Percentiles rank a stretch among this genome's conserved stretches.
phyloP scores from a whole-genome alignment of 768 basidiomycete genomes.

The Boletus tylopilopsis region DNA sequence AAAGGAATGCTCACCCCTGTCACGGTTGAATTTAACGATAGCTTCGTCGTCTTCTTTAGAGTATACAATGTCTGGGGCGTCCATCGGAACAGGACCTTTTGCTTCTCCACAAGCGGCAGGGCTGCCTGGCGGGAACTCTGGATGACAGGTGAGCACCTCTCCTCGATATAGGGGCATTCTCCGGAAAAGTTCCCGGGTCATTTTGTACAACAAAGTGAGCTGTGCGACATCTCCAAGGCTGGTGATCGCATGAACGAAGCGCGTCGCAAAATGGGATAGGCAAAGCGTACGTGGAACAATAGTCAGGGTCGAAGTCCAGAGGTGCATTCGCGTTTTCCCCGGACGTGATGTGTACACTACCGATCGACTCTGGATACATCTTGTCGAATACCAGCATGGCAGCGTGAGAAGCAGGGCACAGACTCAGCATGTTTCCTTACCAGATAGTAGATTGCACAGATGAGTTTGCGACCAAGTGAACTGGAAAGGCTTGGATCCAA shows the following conservation, averaged over 20 bases:
- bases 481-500: constrained; percentile 11
- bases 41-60: constrained; percentile 33
- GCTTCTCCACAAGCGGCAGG: constrained; percentile 21
- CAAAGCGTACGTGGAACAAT: constrained; percentile 37
- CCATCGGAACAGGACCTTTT: constrained; percentile 18
- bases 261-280: neutral
- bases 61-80: constrained; percentile 32
- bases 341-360: constrained; percentile 46
- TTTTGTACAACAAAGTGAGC: constrained; percentile 45
- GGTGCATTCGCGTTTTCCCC: constrained; percentile 39
- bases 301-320: constrained; percentile 44
- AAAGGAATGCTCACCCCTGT: neutral
- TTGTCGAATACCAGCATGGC: constrained; percentile 2
- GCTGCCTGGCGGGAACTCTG: constrained; percentile 28
- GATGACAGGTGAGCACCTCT: constrained; percentile 16
- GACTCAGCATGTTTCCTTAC: constrained; percentile 20
- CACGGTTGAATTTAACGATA: constrained; percentile 7
- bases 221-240: constrained; percentile 10
- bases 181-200: constrained; percentile 47
- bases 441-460: constrained; percentile 28
- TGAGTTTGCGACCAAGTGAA: constrained; percentile 24
- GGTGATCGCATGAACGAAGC: neutral
- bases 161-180: constrained; percentile 40
- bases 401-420: neutral
- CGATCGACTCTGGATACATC: constrained; percentile 44